These are phyloP conservation scores for Phallus indusiatus DNA, from an alignment of 768 basidiomycete genomes.

Conservation along the genomic window DNA sequence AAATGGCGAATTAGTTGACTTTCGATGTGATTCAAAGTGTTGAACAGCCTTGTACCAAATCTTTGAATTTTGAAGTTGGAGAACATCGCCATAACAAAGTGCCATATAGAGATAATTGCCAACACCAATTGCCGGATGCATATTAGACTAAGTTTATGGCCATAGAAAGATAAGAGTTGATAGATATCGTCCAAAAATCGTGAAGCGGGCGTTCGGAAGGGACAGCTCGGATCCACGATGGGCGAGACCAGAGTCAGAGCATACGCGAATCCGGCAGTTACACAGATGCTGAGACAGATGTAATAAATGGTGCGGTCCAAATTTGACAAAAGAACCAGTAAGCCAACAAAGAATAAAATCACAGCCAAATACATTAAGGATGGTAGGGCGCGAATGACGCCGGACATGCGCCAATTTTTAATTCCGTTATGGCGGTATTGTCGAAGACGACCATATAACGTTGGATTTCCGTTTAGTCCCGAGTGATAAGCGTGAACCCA, in stretches of 20 bases:
- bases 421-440: slow-evolving; percentile 16
- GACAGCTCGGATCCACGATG: neutral
- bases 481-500: slow-evolving; percentile 19
- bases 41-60: neutral
- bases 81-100: neutral
- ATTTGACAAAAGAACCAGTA: slow-evolving; percentile 15
- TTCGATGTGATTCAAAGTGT: neutral
- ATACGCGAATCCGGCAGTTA: neutral
- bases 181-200: neutral
- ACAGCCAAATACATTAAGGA: slow-evolving; percentile 17
- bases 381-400: slow-evolving; percentile 14
- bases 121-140: neutral
- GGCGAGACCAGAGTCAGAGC: neutral
- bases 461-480: slow-evolving; percentile 3
- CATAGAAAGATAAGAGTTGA: neutral
- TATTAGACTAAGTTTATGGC: neutral
- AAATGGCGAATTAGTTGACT: neutral
- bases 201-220: slow-evolving; percentile 1
- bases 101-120: neutral
- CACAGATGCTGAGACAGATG: neutral
- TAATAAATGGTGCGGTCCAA: neutral
- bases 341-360: slow-evolving; percentile 17
- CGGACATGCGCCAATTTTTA: slow-evolving; percentile 15
- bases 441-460: slow-evolving; percentile 10
- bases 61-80: neutral